Evolutionary conservation across 805 yeast species (phyloP), one percentile per base, ranked within the genome.

Genomic region (Lipomyces sp.): DNA sequence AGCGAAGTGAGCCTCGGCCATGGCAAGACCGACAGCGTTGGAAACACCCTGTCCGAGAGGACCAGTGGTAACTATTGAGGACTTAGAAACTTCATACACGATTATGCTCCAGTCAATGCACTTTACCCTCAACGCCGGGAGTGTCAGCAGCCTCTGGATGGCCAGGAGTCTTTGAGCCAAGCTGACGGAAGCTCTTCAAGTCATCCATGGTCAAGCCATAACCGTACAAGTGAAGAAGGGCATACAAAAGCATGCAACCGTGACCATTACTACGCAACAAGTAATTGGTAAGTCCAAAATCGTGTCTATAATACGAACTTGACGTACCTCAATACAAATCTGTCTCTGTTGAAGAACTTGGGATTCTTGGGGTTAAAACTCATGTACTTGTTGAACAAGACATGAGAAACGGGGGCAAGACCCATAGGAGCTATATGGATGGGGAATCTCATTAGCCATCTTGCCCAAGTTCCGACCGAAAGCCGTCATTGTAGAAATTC

Each of bases 11-110:
- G 88, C 87, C 82, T 92, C 96, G 69, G 97, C 99, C 76, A 94
- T 86, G 65, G 99, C 98, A 73, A 94, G 78, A 83, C 99, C 99
- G 75, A 94, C 96, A 64, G 98, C 98, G 79, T 92, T 93, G 75
- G 89, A 84, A 75, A 94, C 86, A 88, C 99, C 99, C 83, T 94
- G 99, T 79, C 99, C 99, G 76, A 94, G 86, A 65, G 99, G 98
- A 80, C 99, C 99, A 69, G 98, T 94, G 79, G 98, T 92, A 76
- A 93, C 69, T 65, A 51, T 5, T 2, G 30, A 55, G 5, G 33
- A 33, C 11, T 55, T 33, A 55, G 39, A 11, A 33, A 55, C 18
- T 55, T 3, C 15, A 51, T 51, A 15, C 24, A 15, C 3, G 24
- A 15, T 7, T n/a, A 15, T 13, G 48, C n/a, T 5, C 48, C 8